These are phyloP conservation scores for Solanum arcanum DNA, from an alignment of 257 asterid genomes.

Conservation along the genomic window DNA sequence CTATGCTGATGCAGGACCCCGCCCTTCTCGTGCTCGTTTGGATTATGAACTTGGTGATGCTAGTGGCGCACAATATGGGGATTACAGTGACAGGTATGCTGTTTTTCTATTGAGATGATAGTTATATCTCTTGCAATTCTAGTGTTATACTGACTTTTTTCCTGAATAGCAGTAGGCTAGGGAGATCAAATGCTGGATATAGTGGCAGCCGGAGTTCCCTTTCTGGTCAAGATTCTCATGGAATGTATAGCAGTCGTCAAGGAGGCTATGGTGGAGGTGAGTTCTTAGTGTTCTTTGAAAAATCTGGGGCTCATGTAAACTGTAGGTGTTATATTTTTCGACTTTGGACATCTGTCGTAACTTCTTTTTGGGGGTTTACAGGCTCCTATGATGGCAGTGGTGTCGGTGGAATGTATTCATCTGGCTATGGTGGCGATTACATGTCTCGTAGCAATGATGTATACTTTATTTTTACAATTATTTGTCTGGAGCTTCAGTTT, in stretches of 20 bases:
- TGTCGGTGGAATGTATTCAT: slow-evolving; percentile 72
- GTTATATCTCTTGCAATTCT: not conserved
- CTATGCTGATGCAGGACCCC: slow-evolving; percentile 66
- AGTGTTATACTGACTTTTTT: not conserved
- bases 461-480: slow-evolving; percentile 2
- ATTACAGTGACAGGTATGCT: slow-evolving; percentile 73
- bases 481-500: not conserved
- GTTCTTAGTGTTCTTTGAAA: not conserved
- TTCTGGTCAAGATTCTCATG: slow-evolving; percentile 76
- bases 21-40: slow-evolving; percentile 83
- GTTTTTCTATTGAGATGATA: not conserved
- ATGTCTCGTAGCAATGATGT: slow-evolving; percentile 77
- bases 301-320: not conserved
- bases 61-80: slow-evolving; percentile 71
- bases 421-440: slow-evolving; percentile 72
- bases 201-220: slow-evolving; percentile 65
- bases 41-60: slow-evolving; percentile 67
- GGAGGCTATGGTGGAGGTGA: slow-evolving; percentile 75
- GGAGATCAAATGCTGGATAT: slow-evolving; percentile 77
- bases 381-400: slow-evolving; percentile 80
- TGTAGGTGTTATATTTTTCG: not conserved
- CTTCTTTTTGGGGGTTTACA: slow-evolving; percentile 11
- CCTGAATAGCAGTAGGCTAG: slow-evolving; percentile 30
- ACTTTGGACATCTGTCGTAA: not conserved
- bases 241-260: slow-evolving; percentile 72